Evolutionary conservation across 2,329 filamentous ascomycete genomes (phyloP).

Genomic region (Knoxdaviesia proteae): DNA sequence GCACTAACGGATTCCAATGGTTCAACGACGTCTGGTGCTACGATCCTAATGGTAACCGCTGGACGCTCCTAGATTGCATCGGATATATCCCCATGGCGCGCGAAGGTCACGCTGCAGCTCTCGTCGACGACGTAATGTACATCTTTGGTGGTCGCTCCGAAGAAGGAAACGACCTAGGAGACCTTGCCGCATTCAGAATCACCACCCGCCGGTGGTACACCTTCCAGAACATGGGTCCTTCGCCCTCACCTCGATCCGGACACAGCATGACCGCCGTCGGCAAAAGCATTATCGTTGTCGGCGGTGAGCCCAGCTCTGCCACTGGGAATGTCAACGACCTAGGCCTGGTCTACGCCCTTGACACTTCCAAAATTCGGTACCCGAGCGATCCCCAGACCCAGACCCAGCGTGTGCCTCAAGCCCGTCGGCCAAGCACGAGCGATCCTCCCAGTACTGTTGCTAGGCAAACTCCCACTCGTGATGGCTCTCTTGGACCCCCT

Average conservation of each 20-base stretch:
- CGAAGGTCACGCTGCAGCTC: conserved; percentile 80
- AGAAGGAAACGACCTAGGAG: conserved; percentile 78
- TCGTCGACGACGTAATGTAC: conserved; percentile 98
- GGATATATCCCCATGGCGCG: conserved; percentile 88
- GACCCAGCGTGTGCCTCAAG: conserved; percentile 17
- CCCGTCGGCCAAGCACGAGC: conserved; percentile 21
- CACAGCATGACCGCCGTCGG: conserved; percentile 95
- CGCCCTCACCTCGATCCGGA: conserved; percentile 77
- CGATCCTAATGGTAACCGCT: conserved; percentile 62
- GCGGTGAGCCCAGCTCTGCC: conserved; percentile 82
- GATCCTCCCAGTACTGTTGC: conserved; percentile 11
- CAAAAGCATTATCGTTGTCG: conserved; percentile 80
- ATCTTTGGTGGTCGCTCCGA: conserved; percentile 92
- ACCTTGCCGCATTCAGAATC: conserved; percentile 60
- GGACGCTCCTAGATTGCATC: conserved; percentile 84
- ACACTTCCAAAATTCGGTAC: conserved; percentile 92
- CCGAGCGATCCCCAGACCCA: conserved; percentile 48
- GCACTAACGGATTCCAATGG: conserved; percentile 89
- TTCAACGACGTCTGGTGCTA: conserved; percentile 99
- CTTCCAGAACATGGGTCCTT: conserved; percentile 98
- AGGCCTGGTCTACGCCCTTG: conserved; percentile 73
- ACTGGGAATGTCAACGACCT: conserved; percentile 65
- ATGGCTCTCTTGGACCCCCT: conserved; percentile 26
- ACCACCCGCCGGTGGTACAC: conserved; percentile 89
- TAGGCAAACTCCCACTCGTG: conserved; percentile 21